A percentile compares a stretch with the other conserved stretches of the same genome.
These are phyloP conservation scores for Isoetes taiwanensis DNA, from an alignment of 75 land plant genomes.

Conservation along the genomic window DNA sequence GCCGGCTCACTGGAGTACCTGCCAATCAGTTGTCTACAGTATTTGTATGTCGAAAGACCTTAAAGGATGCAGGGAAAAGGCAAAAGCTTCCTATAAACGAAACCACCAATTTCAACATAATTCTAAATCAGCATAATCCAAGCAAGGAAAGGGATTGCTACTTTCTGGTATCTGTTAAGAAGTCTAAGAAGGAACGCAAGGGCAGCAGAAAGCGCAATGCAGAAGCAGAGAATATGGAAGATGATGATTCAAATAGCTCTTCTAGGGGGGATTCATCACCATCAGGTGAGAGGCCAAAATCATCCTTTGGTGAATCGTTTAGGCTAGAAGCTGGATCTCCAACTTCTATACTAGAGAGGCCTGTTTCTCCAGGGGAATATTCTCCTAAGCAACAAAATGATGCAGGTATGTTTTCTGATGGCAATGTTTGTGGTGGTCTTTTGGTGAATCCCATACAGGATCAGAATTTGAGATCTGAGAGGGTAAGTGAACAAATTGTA, in stretches of 20 bases:
- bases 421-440: too few relatives aligned
- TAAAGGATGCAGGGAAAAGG: constrained; percentile 18
- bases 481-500: too few relatives aligned
- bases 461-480: too few relatives aligned
- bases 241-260: constrained; percentile 22
- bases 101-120: constrained; percentile 43
- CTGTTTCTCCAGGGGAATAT: constrained; percentile 13
- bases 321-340: constrained; percentile 18
- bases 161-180: constrained; percentile 47
- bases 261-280: constrained; percentile 31
- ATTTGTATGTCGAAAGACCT: constrained; percentile 26
- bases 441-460: too few relatives aligned
- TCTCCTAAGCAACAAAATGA: too few relatives aligned
- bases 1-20: constrained; percentile 56
- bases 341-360: constrained; percentile 12
- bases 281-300: constrained; percentile 17
- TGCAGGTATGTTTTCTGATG: too few relatives aligned
- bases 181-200: constrained; percentile 35
- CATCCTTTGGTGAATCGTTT: constrained; percentile 9
- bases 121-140: constrained; percentile 46
- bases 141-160: constrained; percentile 38
- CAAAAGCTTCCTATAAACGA: constrained; percentile 47
- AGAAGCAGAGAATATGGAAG: constrained; percentile 31
- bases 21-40: constrained; percentile 55
- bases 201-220: constrained; percentile 23